Base-by-base conservation (phyloP, 352 stramenopile species). In the Globisporangium recalcitrans region DNA sequence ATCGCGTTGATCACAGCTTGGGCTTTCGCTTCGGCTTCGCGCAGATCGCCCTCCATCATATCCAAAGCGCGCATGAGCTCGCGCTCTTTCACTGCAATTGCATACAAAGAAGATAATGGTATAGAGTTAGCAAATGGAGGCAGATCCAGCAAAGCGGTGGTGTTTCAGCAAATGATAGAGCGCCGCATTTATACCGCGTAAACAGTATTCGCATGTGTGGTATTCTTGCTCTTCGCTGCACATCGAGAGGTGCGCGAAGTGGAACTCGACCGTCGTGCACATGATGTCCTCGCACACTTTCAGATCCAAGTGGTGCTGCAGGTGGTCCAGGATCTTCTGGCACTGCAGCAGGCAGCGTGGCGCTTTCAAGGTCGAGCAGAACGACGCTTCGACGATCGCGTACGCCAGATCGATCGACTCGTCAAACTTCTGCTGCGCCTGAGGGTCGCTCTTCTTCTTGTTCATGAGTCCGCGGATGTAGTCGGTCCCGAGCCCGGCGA, bases 301-400 rank as follows among this genome's bases (percentile, higher is more conserved):
- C 44, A 85, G 56, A 61, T 87, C 77, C 24, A 86, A 24, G 38
- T 88, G 79, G 53, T 88, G 79, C 62, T 87, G 75, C 42, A 88
- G 36, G 21, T 88, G 79, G 38, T 69, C 65, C 54, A 86, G 74
- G 58, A 87, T 85, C 14, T 64, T 59, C 59, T 84, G 73, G 64
- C 79, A 88, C 26, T 78, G 68, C 14, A 88, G 64, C 26, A 87
- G 58, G 53, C 79, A 88, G 0, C 69, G 67, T 58, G 73, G 67
- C 11, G 75, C 70, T 69, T 85, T 86, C 3, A 74, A 53, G 9
- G 71, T 62, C 4, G 74, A 69, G 53, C 79, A 88, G 63, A 88
- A 87, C 9, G 73, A 81, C 24, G 79, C 77, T 24, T 88, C 79
- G 36, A 86, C 77, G 64, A 87, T 84, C 49, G 75, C 68, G 59